Evolutionary conservation across 2,329 filamentous ascomycete genomes (phyloP).

Genomic region (Cladosporium colombiae): DNA sequence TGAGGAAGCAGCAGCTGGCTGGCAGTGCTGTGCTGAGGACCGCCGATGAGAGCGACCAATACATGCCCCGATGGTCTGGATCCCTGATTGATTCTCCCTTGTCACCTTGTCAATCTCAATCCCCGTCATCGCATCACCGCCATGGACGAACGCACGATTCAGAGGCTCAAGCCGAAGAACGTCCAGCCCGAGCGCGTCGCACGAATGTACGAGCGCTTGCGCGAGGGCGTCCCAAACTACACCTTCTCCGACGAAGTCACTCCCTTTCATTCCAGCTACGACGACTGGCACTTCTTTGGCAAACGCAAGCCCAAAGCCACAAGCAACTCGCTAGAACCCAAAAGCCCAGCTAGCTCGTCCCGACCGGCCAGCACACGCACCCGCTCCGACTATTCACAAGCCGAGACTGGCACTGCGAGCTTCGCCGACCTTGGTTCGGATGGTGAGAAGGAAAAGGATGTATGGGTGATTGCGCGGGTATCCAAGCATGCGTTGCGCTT

Average conservation of each 20-base stretch:
- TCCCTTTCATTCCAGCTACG: slow-evolving; percentile 65
- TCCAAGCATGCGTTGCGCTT: slow-evolving; percentile 80
- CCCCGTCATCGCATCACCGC: background rate
- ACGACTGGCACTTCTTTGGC: slow-evolving; percentile 71
- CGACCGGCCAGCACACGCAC: slow-evolving; percentile 30
- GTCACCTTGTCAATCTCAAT: background rate
- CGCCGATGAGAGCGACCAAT: background rate
- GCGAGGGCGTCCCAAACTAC: slow-evolving; percentile 38
- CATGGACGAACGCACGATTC: slow-evolving; percentile 20
- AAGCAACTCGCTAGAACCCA: background rate
- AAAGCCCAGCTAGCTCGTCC: slow-evolving; percentile 18
- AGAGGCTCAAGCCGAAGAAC: slow-evolving; percentile 18
- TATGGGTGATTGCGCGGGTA: slow-evolving; percentile 73
- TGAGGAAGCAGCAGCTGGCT: background rate
- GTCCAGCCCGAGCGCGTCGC: slow-evolving; percentile 20
- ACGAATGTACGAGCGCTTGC: slow-evolving; percentile 38
- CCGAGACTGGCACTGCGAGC: slow-evolving; percentile 24
- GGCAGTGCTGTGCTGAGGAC: slow-evolving; percentile 18
- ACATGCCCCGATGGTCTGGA: background rate
- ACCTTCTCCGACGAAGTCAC: slow-evolving; percentile 40
- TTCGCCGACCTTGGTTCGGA: slow-evolving; percentile 10
- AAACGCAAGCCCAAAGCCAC: slow-evolving; percentile 21
- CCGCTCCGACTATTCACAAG: slow-evolving; percentile 31
- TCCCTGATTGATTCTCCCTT: background rate
- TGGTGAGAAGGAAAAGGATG: slow-evolving; percentile 30